Base-by-base conservation (phyloP, 192 early-diverging fungal species). In the Mortierella antarctica region DNA sequence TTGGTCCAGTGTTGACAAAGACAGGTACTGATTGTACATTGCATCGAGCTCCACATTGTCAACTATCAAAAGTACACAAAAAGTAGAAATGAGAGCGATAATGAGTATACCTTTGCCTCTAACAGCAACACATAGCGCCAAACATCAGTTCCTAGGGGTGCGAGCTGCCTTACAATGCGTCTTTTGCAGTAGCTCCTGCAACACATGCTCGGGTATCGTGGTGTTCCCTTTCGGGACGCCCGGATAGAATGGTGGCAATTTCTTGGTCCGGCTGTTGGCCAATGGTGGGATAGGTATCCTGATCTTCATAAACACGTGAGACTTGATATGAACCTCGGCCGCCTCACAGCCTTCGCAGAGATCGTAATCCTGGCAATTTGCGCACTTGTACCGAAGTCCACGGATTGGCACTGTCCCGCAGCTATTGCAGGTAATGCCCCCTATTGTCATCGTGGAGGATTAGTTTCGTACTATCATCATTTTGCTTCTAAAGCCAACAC, bases 341-440 rank as follows among this genome's bases (percentile, higher is more conserved):
- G 93, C 93, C 74, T 99, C 97, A 83, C 98, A 99, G 5, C 86
- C 76, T 65, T 95, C 93, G 81, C 98, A 99, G 14, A 99, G 80
- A 85, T 99, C 98, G 70, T 89, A 95, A 62, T 96, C 95, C 51
- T 94, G 88, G 68, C 98, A 99, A 65, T 98, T 96, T 44, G 94
- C 92, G 73, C 98, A 99, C 73, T 95, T 96, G 89, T 92, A 98
- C 4, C 98, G 91, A 18, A 91, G 81, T 8, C 98, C 98, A 23
- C 95, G 90, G 64, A 99, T 93, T 2, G 98, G 98, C 31, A 92
- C 88, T 39, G 89, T 88, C 18, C 88, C 88, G 76, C 98, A 99
- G 82, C 92, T 90, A 83, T 96, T 95, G 84, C 98, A 99, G 39
- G 94, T 93, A n/a, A 95, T 95, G 14, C 96, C 95, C 42, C 95